A percentile compares a stretch with the other conserved stretches of the same genome.
Evolutionary conservation across 805 yeast genomes (phyloP).

Genomic region (Isabelozyma heimii): DNA sequence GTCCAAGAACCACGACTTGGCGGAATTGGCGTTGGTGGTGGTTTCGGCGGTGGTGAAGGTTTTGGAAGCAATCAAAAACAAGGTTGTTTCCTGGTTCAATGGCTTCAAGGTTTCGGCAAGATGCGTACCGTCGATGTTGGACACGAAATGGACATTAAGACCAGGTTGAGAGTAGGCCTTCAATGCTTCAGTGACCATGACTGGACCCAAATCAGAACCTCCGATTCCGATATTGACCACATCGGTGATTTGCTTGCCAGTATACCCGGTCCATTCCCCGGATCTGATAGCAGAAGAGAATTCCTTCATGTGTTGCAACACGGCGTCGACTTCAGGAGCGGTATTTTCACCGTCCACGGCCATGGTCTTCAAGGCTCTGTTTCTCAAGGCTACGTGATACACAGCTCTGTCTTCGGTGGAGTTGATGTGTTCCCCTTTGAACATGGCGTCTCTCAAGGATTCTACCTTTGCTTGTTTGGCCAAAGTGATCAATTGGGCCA

Average conservation of each 20-base stretch:
- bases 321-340: conserved; percentile 87
- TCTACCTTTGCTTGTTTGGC: conserved; percentile 92
- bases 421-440: conserved; percentile 91
- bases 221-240: conserved; percentile 98
- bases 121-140: conserved; percentile 98
- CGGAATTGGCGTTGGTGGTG: conserved; percentile 91
- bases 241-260: conserved; percentile 91
- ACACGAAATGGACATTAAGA: conserved; percentile 85
- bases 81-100: conserved; percentile 85
- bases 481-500: conserved; percentile 62
- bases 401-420: conserved; percentile 96
- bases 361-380: conserved; percentile 83
- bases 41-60: conserved; percentile 99
- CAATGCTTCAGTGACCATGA: conserved; percentile 98
- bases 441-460: conserved; percentile 84
- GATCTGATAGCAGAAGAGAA: conserved; percentile 87
- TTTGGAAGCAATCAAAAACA: conserved; percentile 91
- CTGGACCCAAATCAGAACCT: conserved; percentile 98
- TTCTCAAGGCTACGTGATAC: conserved; percentile 94
- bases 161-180: conserved; percentile 80
- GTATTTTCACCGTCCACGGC: conserved; percentile 86
- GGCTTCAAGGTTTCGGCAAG: conserved; percentile 83
- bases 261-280: conserved; percentile 95
- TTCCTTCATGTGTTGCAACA: conserved; percentile 94
- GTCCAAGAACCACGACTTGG: conserved; percentile 89